Base-by-base conservation (phyloP, 2,329 filamentous ascomycete species). In the Pseudocercospora macadamiae region DNA sequence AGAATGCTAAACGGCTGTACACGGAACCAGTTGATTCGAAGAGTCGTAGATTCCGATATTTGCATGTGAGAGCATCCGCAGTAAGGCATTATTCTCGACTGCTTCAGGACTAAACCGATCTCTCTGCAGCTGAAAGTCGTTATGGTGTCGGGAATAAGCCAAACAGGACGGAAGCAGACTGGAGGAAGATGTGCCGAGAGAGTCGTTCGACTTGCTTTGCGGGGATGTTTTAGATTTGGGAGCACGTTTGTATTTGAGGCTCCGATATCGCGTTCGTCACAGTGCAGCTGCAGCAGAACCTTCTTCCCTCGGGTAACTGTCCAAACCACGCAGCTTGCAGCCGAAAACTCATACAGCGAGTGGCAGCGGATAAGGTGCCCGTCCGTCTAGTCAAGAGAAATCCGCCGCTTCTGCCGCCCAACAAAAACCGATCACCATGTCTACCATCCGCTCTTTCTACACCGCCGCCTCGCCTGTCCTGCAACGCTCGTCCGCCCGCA, bases 401-500 rank as follows among this genome's bases (percentile, higher is more conserved):
- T 47, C 16, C 23, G 42, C 42, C 42, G 42, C 23, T n/a, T 47
- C 23, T 25, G n/a, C 57, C 57, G 57, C 51, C 57, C 57, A 39
- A 28, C 51, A 28, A 28, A 53, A 48, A 60, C 39, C n/a, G n/a
- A n/a, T n/a, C n/a, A n/a, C n/a, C 55, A 69, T 69, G 67, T 67
- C 67, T 57, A 48, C 64, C 36, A 57, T 69, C 9, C 64, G 67
- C 28, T 53, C 51, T 19, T 52, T 59, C 26, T 55, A 32, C 34
- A 53, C 57, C 48, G 37, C 60, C 59, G 42, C 58, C 62, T 32
- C 59, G 52, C 54, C 57, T 42, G 49, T 55, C 54, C 61, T 60
- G 48, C 21, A 59, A 49, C 47, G 55, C 23, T 60, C 59, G 54
- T 47, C 60, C 60, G 48, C 63, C 26, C 34, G 64, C 23, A 39